A percentile compares a stretch with the other conserved stretches of the same genome.
These are phyloP conservation scores for Rhododendron ferrugineum DNA, from an alignment of 148 eudicot genomes.

Conservation along the genomic window DNA sequence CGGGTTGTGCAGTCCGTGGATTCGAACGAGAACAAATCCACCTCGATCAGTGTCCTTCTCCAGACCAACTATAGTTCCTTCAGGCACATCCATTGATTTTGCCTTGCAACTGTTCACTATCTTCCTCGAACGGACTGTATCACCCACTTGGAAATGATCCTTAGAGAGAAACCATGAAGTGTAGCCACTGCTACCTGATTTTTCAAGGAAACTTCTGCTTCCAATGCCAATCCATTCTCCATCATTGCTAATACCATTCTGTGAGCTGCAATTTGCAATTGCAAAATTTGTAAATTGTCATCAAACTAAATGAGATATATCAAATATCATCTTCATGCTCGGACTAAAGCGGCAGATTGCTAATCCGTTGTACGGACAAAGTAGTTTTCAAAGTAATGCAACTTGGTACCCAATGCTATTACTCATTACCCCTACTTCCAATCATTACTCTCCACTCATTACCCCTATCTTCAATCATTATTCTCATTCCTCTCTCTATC, in stretches of 20 bases:
- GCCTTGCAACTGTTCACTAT: constrained; percentile 34
- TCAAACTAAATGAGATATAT: constrained; percentile 1
- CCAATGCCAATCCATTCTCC: constrained; percentile 35
- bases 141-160: constrained; percentile 78
- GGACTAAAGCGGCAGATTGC: too few species aligned
- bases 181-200: constrained; percentile 30
- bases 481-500: too few species aligned
- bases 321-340: background rate
- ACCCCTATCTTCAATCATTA: too few species aligned
- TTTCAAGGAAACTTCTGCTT: constrained; percentile 25
- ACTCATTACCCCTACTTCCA: too few species aligned
- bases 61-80: constrained; percentile 72
- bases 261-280: constrained; percentile 42
- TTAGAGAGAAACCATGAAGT: constrained; percentile 71
- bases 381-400: background rate
- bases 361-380: too few species aligned
- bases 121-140: constrained; percentile 68
- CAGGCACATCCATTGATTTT: constrained; percentile 53
- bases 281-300: background rate
- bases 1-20: constrained; percentile 62
- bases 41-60: constrained; percentile 40
- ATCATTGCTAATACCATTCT: constrained; percentile 38
- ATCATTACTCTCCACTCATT: too few species aligned
- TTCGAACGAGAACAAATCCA: constrained; percentile 52
- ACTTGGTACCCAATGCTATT: background rate